Evolutionary conservation across 176 grass and related monocot genomes (phyloP), one percentile per base, ranked within the genome.

Genomic region (Thinopyrum elongatum): DNA sequence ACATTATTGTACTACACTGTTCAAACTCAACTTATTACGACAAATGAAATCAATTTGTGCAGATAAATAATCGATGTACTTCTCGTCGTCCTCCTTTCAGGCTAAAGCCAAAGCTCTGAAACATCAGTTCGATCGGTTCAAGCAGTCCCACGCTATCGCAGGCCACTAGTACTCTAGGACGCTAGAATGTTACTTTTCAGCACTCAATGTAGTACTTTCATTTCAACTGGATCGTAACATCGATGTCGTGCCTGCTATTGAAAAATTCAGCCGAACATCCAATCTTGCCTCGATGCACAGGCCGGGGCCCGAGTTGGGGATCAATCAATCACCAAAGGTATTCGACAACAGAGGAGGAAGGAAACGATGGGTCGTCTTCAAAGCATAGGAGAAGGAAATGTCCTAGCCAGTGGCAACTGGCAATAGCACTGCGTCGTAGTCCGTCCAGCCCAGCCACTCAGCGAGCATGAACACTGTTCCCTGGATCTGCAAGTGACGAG

Each of bases 91-190:
- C 26, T 10, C 7, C 28, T 34, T 55, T 31, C 58, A 51, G 46
- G 29, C 8, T 38, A 63, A 63, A 33, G 26, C 76, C 76, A 86
- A 80, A 80, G 36, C 63, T 79, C 35, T 42, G 23, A 29, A 78
- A 79, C 47, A n/a, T 42, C 25, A 10, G 22, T 22, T 78, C 23
- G n/a, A n/a, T n/a, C n/a, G 8, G 62, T 31, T 44, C 26, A 35
- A 16, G 16, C 11, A 22, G 14, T 26, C 30, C 25, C 69, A 31
- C 82, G 11, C 82, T 25, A 33, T 65, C 42, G 42, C 42, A 46
- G 3, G 42, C 42, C 12, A 47, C 4, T 47, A 42, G 42, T 46
- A 16, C 46, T 49, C 46, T 6, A 6, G 46, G 46, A 49, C 4
- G 14, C 46, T 49, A 14, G 46, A 49, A 49, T 49, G 46, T 49